These are phyloP conservation scores for apple (Malus domestica) DNA, from an alignment of 306 rosid genomes.

Conservation along the genomic window ASM211411v1 NC_041795.1:24712501-24713000, in stretches of 20 bases:
- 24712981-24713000: too few relatives aligned
- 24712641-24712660: neutral
- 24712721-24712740: neutral
- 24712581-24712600: constrained; percentile 2
- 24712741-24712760: neutral
- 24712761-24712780: neutral
- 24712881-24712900: too few relatives aligned
- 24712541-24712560: neutral
- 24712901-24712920: too few relatives aligned
- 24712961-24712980: too few relatives aligned
- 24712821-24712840: too few relatives aligned
- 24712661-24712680: constrained; percentile 1
- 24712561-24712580: neutral
- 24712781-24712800: neutral
- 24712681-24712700: neutral
- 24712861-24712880: too few relatives aligned
- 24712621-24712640: constrained; percentile 1
- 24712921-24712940: too few relatives aligned
- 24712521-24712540: neutral
- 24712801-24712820: neutral
- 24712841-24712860: too few relatives aligned
- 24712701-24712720: neutral
- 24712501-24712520: neutral
- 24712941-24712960: too few relatives aligned
- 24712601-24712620: neutral